These are phyloP conservation scores for Didymella segeticola DNA, from an alignment of 2,329 filamentous ascomycete genomes.

Conservation along the genomic window DNA sequence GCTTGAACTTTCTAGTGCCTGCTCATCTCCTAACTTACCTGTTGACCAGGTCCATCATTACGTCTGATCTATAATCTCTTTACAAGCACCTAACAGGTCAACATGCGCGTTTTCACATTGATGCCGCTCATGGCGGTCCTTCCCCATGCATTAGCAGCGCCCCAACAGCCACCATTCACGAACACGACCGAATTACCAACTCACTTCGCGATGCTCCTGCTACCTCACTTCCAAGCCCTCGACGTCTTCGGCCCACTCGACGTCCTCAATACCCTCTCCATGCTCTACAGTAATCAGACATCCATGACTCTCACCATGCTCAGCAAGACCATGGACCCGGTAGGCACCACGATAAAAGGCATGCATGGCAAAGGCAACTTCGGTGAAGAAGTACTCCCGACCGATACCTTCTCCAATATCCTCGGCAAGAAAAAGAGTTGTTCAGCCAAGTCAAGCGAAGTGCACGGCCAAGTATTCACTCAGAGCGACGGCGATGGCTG, in stretches of 20 bases:
- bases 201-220: constrained; percentile 33
- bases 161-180: constrained; percentile 23
- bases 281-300: constrained; percentile 30
- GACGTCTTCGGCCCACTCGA: constrained; percentile 56
- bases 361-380: constrained; percentile 27
- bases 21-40: no score
- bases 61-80: background rate
- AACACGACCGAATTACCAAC: constrained; percentile 33
- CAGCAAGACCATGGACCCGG: constrained; percentile 37
- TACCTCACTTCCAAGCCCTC: constrained; percentile 38
- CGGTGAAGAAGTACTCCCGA: constrained; percentile 54
- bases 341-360: constrained; percentile 31
- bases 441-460: background rate
- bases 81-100: background rate
- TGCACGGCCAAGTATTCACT: constrained; percentile 1
- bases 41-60: no score
- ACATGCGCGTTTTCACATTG: constrained; percentile 20
- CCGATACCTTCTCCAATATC: constrained; percentile 60
- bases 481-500: constrained; percentile 7
- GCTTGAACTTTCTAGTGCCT: background rate
- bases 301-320: constrained; percentile 36
- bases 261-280: constrained; percentile 47
- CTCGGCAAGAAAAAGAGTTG: constrained; percentile 36
- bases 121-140: constrained; percentile 17
- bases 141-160: constrained; percentile 13